Conservation (phyloP, 768 basidiomycete genomes). For the Rickenella mellea region DNA sequence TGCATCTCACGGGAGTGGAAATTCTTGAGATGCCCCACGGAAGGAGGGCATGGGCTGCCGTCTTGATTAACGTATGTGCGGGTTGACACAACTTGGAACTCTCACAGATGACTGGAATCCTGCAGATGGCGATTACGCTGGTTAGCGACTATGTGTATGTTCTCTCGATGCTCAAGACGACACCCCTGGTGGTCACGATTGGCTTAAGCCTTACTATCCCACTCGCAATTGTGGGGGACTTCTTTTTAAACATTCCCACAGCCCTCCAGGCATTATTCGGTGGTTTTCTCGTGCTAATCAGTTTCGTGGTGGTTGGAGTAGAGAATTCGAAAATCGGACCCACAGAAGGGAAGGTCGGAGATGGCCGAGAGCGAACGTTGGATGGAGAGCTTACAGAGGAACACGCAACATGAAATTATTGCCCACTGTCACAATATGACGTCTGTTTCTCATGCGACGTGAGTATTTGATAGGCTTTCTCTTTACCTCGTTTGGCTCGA, state of each 20-base stretch:
- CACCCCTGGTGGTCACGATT: conserved; percentile 86
- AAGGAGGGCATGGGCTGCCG: conserved; percentile 33
- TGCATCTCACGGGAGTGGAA: conserved; percentile 69
- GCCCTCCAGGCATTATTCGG: conserved; percentile 58
- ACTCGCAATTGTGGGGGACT: conserved; percentile 78
- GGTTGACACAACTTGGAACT: neutral
- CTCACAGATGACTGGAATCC: neutral
- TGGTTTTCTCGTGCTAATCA: conserved; percentile 63
- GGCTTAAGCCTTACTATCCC: conserved; percentile 93
- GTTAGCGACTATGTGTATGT: conserved; percentile 83
- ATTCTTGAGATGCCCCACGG: conserved; percentile 61
- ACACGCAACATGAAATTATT: too few species aligned
- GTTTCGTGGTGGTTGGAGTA: conserved; percentile 68
- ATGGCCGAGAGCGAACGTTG: conserved; percentile 21
- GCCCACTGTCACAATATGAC: too few species aligned
- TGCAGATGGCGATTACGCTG: conserved; percentile 74
- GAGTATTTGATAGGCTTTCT: too few species aligned
- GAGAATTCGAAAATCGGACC: conserved; percentile 30
- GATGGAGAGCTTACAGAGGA: too few species aligned
- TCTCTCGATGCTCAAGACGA: conserved; percentile 92
- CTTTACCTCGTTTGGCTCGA: too few species aligned
- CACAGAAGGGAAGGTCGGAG: conserved; percentile 16
- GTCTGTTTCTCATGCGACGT: too few species aligned
- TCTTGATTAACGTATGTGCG: conserved; percentile 45
- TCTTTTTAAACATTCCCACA: conserved; percentile 49